phyloP scores from a whole-genome alignment of 2,329 filamentous ascomycete genomes.

The Cladobotryum mycophilum region DNA sequence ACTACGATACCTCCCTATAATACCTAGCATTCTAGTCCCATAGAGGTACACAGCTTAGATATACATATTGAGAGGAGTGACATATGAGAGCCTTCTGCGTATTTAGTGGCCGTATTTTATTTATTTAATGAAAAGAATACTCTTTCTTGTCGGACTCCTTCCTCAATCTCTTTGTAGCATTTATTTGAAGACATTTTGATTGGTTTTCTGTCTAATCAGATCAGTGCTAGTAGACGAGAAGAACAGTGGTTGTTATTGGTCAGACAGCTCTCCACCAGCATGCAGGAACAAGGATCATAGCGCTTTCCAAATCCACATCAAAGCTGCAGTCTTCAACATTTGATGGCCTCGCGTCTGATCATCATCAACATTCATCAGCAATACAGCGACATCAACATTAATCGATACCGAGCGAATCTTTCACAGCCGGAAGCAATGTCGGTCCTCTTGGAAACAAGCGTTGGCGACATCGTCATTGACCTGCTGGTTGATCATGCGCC shows the following conservation, averaged over 20 bases:
- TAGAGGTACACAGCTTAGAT: no score
- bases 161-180: no score
- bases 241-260: neutral
- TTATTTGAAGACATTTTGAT: no score
- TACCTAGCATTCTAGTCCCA: no score
- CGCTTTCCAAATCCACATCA: neutral
- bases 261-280: neutral
- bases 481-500: slow-evolving; percentile 83
- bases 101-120: no score
- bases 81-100: no score
- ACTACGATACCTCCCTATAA: no score
- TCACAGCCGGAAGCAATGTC: slow-evolving; percentile 58
- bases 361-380: neutral
- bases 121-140: no score
- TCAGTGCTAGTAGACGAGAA: neutral
- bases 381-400: no score
- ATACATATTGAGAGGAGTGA: no score
- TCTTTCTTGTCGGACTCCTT: no score
- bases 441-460: slow-evolving; percentile 85
- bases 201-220: no score
- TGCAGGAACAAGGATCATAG: neutral
- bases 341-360: neutral
- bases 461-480: slow-evolving; percentile 92
- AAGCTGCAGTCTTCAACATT: neutral
- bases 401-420: neutral